phyloP scores from a whole-genome alignment of 805 yeast species.

The Zygotorulaspora florentina region DNA sequence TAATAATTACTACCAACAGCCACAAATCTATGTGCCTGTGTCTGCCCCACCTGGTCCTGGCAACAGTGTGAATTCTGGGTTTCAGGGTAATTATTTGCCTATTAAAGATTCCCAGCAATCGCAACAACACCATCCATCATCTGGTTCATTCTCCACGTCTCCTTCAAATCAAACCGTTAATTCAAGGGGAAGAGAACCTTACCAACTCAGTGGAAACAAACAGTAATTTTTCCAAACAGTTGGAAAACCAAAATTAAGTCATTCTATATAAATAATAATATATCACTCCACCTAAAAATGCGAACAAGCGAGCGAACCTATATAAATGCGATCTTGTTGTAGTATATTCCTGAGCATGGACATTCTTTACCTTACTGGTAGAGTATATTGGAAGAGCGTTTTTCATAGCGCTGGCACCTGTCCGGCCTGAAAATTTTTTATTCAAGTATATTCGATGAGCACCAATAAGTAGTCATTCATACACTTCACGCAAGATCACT shows the following conservation, averaged over 20 bases:
- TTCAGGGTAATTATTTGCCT: slow-evolving; percentile 6
- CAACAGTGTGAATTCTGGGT: neutral
- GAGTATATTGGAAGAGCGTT: no score
- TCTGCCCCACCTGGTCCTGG: slow-evolving; percentile 8
- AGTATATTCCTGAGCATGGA: no score
- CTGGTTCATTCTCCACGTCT: slow-evolving; percentile 4
- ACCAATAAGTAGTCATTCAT: no score
- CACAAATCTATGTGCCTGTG: slow-evolving; percentile 12
- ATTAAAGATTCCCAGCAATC: slow-evolving; percentile 6
- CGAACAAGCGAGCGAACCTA: no score
- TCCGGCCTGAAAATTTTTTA: no score
- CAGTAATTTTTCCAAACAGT: neutral
- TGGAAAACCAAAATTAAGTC: neutral
- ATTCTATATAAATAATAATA: neutral
- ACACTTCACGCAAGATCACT: no score
- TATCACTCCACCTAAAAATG: neutral
- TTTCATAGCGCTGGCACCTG: no score
- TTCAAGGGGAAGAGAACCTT: slow-evolving; percentile 1
- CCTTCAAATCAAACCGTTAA: slow-evolving; percentile 4
- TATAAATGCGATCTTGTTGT: no score
- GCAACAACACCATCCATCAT: slow-evolving; percentile 5
- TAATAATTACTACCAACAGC: slow-evolving; percentile 14
- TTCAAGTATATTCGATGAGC: no score
- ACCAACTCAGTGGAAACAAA: slow-evolving; percentile 1
- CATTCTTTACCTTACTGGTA: no score